Evolutionary conservation across 371 early-diverging fungal species (phyloP).

Genomic region (Dichotomocladium elegans): DNA sequence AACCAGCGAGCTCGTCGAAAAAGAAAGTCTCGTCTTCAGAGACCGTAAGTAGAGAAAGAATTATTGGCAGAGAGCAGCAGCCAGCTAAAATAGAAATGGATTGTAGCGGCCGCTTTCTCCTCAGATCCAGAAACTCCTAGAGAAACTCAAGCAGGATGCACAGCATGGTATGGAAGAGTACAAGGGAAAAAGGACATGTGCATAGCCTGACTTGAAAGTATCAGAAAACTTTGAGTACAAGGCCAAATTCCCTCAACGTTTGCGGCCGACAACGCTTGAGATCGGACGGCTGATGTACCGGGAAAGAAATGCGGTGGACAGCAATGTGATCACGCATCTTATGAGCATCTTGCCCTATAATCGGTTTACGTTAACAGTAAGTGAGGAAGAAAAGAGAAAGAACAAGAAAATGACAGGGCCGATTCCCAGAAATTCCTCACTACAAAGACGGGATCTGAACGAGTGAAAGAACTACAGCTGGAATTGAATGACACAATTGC

Average conservation of each 20-base stretch:
- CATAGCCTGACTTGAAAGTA: not conserved
- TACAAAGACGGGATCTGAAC: constrained; percentile 34
- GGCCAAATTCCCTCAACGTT: constrained; percentile 38
- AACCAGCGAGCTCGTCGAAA: no score
- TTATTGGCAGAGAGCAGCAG: no score
- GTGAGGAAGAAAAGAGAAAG: not conserved
- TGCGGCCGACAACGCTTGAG: constrained; percentile 42
- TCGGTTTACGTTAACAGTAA: constrained; percentile 47
- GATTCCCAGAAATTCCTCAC: constrained; percentile 35
- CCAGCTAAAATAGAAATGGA: no score
- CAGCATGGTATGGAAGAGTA: constrained; percentile 3
- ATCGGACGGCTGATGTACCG: constrained; percentile 39
- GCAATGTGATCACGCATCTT: constrained; percentile 37
- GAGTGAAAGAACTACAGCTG: constrained; percentile 31
- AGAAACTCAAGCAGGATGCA: constrained; percentile 16
- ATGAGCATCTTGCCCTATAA: constrained; percentile 52
- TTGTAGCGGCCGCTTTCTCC: constrained; percentile 28
- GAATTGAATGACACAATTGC: constrained; percentile 31
- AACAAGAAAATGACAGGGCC: no score
- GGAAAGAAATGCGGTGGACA: constrained; percentile 32
- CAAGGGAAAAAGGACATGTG: not conserved
- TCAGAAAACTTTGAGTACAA: constrained; percentile 36
- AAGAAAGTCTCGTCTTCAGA: not conserved
- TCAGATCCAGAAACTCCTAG: constrained; percentile 22
- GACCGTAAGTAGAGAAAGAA: not conserved